Percentiles rank a stretch among this genome's conserved stretches.
These are phyloP conservation scores for Cladosporium velox DNA, from an alignment of 2,329 filamentous ascomycete species.

Conservation along the genomic window DNA sequence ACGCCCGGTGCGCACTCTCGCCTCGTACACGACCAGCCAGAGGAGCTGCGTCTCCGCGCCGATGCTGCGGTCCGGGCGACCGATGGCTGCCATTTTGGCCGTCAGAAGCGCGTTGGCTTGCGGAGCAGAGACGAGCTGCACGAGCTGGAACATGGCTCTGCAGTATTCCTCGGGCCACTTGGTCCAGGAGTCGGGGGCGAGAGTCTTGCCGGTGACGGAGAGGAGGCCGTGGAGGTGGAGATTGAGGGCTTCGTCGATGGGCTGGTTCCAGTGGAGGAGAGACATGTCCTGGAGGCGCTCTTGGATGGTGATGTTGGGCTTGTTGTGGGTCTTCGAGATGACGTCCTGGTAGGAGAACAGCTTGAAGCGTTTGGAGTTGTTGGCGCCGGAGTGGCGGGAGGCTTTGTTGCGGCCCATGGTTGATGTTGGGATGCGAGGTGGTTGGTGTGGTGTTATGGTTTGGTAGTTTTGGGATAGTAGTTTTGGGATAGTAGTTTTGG, in stretches of 20 bases:
- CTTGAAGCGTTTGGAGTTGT: neutral
- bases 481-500: no score
- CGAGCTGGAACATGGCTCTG: neutral
- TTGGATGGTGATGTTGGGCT: neutral
- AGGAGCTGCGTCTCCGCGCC: neutral
- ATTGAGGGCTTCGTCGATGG: conserved; percentile 2
- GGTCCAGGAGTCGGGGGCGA: neutral
- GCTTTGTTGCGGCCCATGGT: neutral
- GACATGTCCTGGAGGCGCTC: neutral
- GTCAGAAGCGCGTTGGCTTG: conserved; percentile 7
- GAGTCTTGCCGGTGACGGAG: neutral
- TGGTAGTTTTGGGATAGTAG: no score
- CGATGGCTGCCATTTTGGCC: neutral
- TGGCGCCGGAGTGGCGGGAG: neutral
- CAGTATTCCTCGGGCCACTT: neutral
- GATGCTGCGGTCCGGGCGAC: no score
- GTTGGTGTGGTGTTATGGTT: neutral
- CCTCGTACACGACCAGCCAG: neutral
- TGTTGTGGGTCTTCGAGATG: neutral
- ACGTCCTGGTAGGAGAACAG: neutral
- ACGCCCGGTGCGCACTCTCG: no score
- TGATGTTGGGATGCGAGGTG: neutral
- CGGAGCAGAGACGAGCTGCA: neutral
- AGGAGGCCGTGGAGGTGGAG: conserved; percentile 9
- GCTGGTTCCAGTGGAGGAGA: conserved; percentile 5